These are phyloP conservation scores for Penicillium bovifimosum DNA, from an alignment of 495 filamentous ascomycete genomes.

Conservation along the genomic window DNA sequence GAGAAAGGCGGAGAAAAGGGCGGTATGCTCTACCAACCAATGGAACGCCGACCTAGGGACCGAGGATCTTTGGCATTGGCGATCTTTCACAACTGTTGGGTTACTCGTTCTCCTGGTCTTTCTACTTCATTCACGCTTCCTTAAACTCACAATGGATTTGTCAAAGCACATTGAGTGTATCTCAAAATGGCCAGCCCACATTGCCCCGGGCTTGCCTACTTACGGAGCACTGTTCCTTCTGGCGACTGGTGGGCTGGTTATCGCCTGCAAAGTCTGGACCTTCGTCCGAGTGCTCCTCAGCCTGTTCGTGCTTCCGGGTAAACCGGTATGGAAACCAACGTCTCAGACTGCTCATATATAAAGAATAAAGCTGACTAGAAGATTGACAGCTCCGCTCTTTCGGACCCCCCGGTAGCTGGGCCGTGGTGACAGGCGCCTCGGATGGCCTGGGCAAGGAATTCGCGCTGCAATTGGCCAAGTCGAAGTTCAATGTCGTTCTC, in stretches of 20 bases:
- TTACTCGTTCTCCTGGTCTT: conserved; percentile 16
- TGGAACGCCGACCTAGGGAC: not conserved
- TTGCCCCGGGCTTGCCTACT: conserved; percentile 37
- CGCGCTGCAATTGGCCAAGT: conserved; percentile 78
- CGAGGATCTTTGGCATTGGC: conserved; percentile 29
- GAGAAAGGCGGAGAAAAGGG: not conserved
- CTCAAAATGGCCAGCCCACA: conserved; percentile 32
- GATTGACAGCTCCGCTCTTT: conserved; percentile 72
- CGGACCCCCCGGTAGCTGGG: conserved; percentile 89
- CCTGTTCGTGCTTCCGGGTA: conserved; percentile 70
- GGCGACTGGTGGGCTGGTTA: conserved; percentile 54
- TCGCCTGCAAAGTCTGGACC: conserved; percentile 52
- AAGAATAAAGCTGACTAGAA: not conserved
- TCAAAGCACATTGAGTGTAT: conserved; percentile 32
- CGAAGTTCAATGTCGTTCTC: conserved; percentile 89
- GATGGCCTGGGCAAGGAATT: conserved; percentile 98
- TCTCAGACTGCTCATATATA: not conserved
- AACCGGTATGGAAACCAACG: conserved; percentile 41
- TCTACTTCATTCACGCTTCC: conserved; percentile 3
- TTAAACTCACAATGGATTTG: conserved; percentile 32
- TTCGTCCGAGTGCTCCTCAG: conserved; percentile 63
- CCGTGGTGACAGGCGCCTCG: conserved; percentile 89
- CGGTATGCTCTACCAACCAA: not conserved
- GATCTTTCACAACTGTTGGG: conserved; percentile 21
- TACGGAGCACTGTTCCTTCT: conserved; percentile 33